Evolutionary conservation across 768 basidiomycete species (phyloP).

Genomic region (Hygrophorus russula): DNA sequence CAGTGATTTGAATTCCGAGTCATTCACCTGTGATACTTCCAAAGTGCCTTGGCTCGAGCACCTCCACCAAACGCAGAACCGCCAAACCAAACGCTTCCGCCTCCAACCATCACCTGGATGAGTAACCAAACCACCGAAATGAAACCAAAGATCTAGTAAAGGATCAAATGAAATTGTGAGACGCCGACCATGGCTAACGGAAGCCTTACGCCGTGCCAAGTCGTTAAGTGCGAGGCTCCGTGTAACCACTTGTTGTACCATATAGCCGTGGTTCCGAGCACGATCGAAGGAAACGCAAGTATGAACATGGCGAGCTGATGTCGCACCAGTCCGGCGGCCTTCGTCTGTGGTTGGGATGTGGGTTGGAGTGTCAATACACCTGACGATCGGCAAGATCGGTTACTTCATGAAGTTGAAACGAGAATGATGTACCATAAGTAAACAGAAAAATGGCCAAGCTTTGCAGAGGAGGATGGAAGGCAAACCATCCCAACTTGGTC

Average conservation of each 20-base stretch:
- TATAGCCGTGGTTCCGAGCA: conserved; percentile 52
- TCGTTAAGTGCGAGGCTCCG: conserved; percentile 45
- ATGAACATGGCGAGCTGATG: conserved; percentile 57
- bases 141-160: conserved; percentile 49
- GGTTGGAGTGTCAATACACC: conserved; percentile 71
- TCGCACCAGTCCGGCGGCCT: conserved; percentile 53
- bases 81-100: conserved; percentile 66
- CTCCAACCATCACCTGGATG: conserved; percentile 52
- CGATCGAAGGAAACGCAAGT: conserved; percentile 44
- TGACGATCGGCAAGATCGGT: conserved; percentile 13
- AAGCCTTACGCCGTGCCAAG: conserved; percentile 63
- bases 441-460: conserved; percentile 42
- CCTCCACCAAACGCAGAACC: conserved; percentile 66
- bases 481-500: conserved; percentile 43
- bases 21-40: conserved; percentile 76
- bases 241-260: conserved; percentile 47
- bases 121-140: conserved; percentile 49
- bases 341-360: conserved; percentile 52
- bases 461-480: conserved; percentile 55
- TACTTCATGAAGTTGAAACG: not conserved
- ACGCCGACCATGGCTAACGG: not conserved
- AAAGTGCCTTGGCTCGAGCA: conserved; percentile 56
- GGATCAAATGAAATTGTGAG: not conserved
- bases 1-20: not conserved
- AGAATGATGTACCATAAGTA: conserved; percentile 41